Conservation (phyloP, 1,139 yeast species). For the Candida sanyaensis region DNA sequence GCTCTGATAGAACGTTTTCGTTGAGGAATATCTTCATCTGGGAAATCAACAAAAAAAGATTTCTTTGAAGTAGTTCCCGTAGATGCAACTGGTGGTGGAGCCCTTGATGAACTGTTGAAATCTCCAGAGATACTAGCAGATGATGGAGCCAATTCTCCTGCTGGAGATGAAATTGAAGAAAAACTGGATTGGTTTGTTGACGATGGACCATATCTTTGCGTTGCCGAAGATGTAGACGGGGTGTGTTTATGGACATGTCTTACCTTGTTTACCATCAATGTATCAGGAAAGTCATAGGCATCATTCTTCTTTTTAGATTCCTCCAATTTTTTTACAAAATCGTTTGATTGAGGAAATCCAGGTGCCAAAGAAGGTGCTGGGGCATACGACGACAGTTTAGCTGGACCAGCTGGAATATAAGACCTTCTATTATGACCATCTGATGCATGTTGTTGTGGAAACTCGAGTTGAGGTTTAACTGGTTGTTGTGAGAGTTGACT, state of each 20-base stretch:
- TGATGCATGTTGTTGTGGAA: not conserved
- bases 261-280: conserved; percentile 46
- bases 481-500: not conserved
- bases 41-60: conserved; percentile 60
- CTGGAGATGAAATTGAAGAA: conserved; percentile 16
- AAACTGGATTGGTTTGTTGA: conserved; percentile 16
- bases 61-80: conserved; percentile 23
- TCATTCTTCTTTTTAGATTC: conserved; percentile 60
- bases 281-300: conserved; percentile 80
- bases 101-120: conserved; percentile 4
- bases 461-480: not conserved
- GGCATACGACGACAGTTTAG: conserved; percentile 4
- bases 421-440: conserved; percentile 1
- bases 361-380: not conserved
- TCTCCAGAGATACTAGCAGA: not conserved
- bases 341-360: conserved; percentile 3
- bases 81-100: conserved; percentile 9
- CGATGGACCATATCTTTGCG: conserved; percentile 17
- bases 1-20: conserved; percentile 33
- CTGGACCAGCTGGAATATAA: conserved; percentile 8
- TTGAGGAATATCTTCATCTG: conserved; percentile 28
- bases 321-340: conserved; percentile 31
- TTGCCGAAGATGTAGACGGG: conserved; percentile 24
- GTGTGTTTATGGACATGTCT: conserved; percentile 36
- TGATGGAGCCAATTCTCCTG: conserved; percentile 11